Base-by-base conservation (phyloP, 2,329 filamentous ascomycete species). In the Bimuria novae-zelandiae region DNA sequence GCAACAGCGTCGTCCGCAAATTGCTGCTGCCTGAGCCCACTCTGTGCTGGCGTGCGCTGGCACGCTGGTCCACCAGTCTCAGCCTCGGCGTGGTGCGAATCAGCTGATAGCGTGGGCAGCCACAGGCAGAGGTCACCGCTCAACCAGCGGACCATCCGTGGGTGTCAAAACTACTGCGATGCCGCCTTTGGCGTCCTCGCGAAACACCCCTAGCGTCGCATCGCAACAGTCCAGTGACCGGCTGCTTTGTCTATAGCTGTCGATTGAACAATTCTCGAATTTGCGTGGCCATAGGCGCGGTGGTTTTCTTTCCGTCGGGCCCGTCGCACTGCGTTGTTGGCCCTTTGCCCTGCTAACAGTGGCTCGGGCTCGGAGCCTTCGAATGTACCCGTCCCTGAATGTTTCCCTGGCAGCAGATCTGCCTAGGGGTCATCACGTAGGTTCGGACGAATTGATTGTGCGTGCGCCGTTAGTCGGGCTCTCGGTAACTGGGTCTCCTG, bases 1-100 rank as follows among this genome's bases (percentile, higher is more conserved):
- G 22, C 22, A 30, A 22, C 25, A n/a, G 40, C 47, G 27, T 23
- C 36, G 22, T 33, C 17, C 17, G 14, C 30, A 14, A 27, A 3
- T 21, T 40, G 40, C 40, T 43, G 40, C 40, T 43, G 40, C 40
- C 40, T 43, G 40, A 43, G 40, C 40, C 25, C 39, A 11, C 39
- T 21, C 25, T 43, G 49, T 33, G 49, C 49, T 37, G 49, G 33
- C 49, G 42, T 46, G 36, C 17, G 35, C 33, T 45, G 30, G 29
- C 51, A 33, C 23, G 14, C 27, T 21, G 8, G n/a, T 17, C 36
- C 22, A 27, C 21, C 22, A 30, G 16, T 12, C 42, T 48, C 43
- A 43, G 43, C 37, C 51, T 44, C 51, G 21, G 29, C 30, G 27
- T 36, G 42, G 36, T 27, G 42, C 50, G n/a, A 48, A 48, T 48